These are phyloP conservation scores for Vicia villosa DNA, from an alignment of 306 rosid species.

Conservation along the genomic window DNA sequence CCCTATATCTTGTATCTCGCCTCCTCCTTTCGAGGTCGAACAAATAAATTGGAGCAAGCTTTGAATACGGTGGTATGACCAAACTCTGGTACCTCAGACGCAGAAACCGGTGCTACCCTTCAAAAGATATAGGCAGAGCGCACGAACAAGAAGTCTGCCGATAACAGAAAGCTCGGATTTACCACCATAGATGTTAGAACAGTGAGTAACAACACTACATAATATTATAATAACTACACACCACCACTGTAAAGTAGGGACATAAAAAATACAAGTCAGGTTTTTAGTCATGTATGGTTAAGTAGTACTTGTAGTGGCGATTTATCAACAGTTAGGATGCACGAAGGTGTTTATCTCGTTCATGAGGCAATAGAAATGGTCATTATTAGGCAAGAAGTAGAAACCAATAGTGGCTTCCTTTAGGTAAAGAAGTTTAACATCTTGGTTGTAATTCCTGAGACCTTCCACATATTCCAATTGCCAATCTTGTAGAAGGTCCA, in stretches of 20 bases:
- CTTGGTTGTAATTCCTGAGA: constrained; percentile 55
- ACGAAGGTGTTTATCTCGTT: constrained; percentile 71
- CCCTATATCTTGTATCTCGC: constrained; percentile 39
- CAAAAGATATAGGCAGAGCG: constrained; percentile 23
- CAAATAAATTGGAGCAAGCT: constrained; percentile 43
- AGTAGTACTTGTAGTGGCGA: constrained; percentile 37
- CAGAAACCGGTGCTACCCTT: constrained; percentile 39
- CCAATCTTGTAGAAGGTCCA: constrained; percentile 91
- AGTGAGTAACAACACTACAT: constrained; percentile 56
- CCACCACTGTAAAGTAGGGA: constrained; percentile 46
- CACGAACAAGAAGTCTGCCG: constrained; percentile 17
- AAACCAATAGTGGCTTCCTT: constrained; percentile 87
- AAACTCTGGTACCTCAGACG: constrained; percentile 46
- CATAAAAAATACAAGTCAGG: constrained; percentile 50
- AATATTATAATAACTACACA: constrained; percentile 64
- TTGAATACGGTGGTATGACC: constrained; percentile 48
- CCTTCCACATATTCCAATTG: constrained; percentile 80
- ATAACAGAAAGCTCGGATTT: constrained; percentile 45
- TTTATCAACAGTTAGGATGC: constrained; percentile 61
- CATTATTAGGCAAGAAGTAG: constrained; percentile 92
- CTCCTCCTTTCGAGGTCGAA: constrained; percentile 41
- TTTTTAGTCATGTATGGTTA: constrained; percentile 65
- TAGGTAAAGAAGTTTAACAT: constrained; percentile 66
- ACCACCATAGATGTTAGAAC: constrained; percentile 50
- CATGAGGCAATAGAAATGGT: constrained; percentile 73